phyloP scores from a whole-genome alignment of 164 flowering plant genomes.

The Brasenia schreberi region DNA sequence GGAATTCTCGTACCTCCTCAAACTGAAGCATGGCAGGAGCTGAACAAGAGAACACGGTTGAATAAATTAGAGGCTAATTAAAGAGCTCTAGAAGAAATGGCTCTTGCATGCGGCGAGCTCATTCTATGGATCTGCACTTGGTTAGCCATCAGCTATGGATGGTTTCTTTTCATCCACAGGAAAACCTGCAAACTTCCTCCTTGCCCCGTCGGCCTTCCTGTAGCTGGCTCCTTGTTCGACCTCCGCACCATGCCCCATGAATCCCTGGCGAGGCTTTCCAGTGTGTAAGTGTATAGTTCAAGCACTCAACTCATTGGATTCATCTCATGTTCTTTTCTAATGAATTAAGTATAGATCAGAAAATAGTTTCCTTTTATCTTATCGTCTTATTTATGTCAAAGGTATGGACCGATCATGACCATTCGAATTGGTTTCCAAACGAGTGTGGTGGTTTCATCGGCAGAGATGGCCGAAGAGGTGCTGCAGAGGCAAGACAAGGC shows the following conservation, averaged over 20 bases:
- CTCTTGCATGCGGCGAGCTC: background rate
- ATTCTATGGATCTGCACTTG: background rate
- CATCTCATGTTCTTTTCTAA: no score
- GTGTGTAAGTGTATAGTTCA: background rate
- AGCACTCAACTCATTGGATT: no score
- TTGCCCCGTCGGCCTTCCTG: constrained; percentile 1
- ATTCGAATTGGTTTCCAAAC: constrained; percentile 15
- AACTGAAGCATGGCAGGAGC: no score
- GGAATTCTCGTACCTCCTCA: no score
- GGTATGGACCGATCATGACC: constrained; percentile 22
- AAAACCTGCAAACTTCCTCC: constrained; percentile 2
- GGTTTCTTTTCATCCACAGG: background rate
- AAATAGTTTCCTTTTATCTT: no score
- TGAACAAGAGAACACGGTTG: no score
- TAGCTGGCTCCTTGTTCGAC: constrained; percentile 1
- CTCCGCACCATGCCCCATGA: constrained; percentile 2
- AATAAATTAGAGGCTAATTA: no score
- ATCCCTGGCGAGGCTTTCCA: constrained; percentile 2
- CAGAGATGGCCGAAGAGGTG: constrained; percentile 16
- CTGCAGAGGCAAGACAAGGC: constrained; percentile 13
- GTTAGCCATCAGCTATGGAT: background rate
- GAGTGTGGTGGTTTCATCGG: constrained; percentile 17
- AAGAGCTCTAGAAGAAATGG: no score
- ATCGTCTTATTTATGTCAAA: background rate
- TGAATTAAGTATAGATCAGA: no score